Conservation (phyloP, 306 rosid genomes). For the Casuarina cunninghamiana region DNA sequence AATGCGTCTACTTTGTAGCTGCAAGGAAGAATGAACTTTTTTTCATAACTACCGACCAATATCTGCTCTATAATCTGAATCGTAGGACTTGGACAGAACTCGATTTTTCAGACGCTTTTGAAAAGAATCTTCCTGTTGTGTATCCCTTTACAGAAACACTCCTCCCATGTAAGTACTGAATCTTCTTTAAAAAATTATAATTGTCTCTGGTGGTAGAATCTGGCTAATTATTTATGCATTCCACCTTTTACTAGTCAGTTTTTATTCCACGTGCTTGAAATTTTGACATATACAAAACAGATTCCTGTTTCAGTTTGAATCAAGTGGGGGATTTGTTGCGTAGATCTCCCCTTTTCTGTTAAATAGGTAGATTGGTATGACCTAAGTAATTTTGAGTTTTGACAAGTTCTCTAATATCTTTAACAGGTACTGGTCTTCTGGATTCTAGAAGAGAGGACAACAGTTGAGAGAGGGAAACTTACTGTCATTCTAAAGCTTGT, state of each 20-base stretch:
- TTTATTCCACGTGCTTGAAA: neutral
- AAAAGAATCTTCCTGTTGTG: constrained; percentile 7
- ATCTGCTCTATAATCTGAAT: constrained; percentile 11
- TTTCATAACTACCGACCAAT: constrained; percentile 18
- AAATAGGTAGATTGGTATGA: neutral
- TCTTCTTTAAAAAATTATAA: neutral
- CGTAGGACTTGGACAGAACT: constrained; percentile 14
- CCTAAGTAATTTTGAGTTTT: constrained; percentile 2
- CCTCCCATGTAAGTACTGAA: constrained; percentile 31
- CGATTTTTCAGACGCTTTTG: neutral
- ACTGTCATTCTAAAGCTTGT: neutral
- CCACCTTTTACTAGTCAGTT: neutral
- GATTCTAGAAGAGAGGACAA: neutral
- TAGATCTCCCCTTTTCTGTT: neutral
- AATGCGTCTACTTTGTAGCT: constrained; percentile 22
- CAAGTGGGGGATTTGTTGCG: neutral
- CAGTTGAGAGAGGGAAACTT: neutral
- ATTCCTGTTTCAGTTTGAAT: constrained; percentile 1
- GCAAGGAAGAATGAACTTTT: constrained; percentile 19
- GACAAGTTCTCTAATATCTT: neutral
- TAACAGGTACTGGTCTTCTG: constrained; percentile 26
- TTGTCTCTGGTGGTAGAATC: constrained; percentile 1
- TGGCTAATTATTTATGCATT: neutral
- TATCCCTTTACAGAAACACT: constrained; percentile 25
- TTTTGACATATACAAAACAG: neutral